Base-by-base conservation (phyloP, 1,139 yeast species). In the Pichia sp. region DNA sequence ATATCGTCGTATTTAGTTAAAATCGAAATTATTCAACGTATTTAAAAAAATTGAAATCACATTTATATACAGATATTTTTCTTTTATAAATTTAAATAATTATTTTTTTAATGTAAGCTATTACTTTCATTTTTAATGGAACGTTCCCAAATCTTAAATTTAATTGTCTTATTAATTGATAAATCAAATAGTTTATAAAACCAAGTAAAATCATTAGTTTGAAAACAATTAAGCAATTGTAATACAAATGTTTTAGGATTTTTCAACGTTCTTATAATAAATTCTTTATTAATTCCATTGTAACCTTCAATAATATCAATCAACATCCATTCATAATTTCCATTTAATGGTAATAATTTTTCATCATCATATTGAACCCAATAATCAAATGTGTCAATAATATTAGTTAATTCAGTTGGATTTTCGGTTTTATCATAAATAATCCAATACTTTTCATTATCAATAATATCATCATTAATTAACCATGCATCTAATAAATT, bases 401-500 rank as follows among this genome's bases (percentile, higher is more conserved):
- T 10, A 4, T 46, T 44, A 2, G 12, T 10, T 11, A 39, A 23
- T 35, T 81, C 62, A 0, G 55, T 56, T 2, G 54, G 54, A 40
- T 72, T 68, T 59, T 90, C 97, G 0, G 90, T 76, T 59, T 83
- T 87, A 62, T 89, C 96, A 60, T 87, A 90, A 1, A 56, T 63
- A n/a, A 84, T 62, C 23, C 60, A 55, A 26, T 65, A 57, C 30
- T 59, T 55, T 4, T 46, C 43, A 31, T 53, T 46, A 4, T 47
- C 50, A 30, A 57, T 60, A 48, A 72, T 71, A 12, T 80, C 55
- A 57, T 86, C 82, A 2, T 82, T 40, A 11, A 41, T 8, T n/a
- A n/a, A n/a, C 48, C 49, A 46, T 26, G 35, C 16, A 26, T 28
- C 39, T 28, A 30, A 22, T 1, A n/a, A 6, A 3, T 30, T 4